Percentiles rank a stretch among this genome's conserved stretches.
Conservation (phyloP, 2,329 filamentous ascomycete genomes). For the Penicillium sp. region DNA sequence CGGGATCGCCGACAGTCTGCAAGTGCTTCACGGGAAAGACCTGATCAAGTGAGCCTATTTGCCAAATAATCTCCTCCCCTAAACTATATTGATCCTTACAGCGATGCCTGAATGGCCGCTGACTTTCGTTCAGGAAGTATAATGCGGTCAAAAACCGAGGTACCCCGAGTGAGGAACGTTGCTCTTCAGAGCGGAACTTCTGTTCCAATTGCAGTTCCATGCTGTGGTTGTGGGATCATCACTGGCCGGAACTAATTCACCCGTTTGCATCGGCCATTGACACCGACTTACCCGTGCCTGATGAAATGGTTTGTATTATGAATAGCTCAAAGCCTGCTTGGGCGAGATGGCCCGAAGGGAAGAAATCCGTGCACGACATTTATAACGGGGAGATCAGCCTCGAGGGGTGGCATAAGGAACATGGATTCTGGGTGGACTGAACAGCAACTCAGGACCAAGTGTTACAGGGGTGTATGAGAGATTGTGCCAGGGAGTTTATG, state of each 20-base stretch:
- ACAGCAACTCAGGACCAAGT: background rate
- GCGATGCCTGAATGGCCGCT: no score
- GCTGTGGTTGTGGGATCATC: slow-evolving; percentile 53
- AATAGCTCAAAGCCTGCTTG: slow-evolving; percentile 50
- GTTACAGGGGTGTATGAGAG: background rate
- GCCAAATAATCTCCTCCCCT: no score
- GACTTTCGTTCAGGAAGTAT: slow-evolving; percentile 45
- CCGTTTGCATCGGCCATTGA: slow-evolving; percentile 57
- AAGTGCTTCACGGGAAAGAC: slow-evolving; percentile 47
- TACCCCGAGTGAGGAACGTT: slow-evolving; percentile 41
- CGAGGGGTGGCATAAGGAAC: slow-evolving; percentile 53
- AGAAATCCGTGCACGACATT: slow-evolving; percentile 46
- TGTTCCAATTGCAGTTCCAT: slow-evolving; percentile 53
- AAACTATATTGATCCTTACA: no score
- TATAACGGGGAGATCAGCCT: slow-evolving; percentile 45
- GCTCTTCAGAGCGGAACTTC: slow-evolving; percentile 52
- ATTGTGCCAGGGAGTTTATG: background rate
- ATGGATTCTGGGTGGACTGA: slow-evolving; percentile 41
- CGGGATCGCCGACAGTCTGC: slow-evolving; percentile 47
- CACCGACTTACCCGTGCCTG: slow-evolving; percentile 49
- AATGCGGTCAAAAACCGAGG: slow-evolving; percentile 50
- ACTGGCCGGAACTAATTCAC: slow-evolving; percentile 55
- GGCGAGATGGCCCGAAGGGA: slow-evolving; percentile 54
- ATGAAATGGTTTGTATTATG: slow-evolving; percentile 54
- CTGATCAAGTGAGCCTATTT: slow-evolving; percentile 47